Conservation (phyloP, 768 basidiomycete genomes). For the Mycena amicta region DNA sequence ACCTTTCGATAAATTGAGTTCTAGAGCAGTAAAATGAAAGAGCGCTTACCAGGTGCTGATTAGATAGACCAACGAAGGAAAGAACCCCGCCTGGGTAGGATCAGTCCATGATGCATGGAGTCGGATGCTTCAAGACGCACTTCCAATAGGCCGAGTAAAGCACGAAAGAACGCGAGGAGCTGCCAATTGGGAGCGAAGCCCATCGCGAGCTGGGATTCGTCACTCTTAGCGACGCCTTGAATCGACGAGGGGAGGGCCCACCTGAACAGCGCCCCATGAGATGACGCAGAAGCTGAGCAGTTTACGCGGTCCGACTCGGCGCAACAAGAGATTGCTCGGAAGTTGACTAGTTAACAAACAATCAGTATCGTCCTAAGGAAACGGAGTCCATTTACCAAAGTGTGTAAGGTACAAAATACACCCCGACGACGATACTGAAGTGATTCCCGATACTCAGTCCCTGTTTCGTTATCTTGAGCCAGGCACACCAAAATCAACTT, state of each 20-base stretch:
- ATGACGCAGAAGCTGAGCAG: slow-evolving; percentile 45
- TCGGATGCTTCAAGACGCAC: no score
- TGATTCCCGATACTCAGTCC: slow-evolving; percentile 40
- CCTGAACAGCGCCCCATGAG: slow-evolving; percentile 43
- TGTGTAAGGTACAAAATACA: slow-evolving; percentile 53
- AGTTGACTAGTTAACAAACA: slow-evolving; percentile 35
- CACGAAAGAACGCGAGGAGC: slow-evolving; percentile 40
- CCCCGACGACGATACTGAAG: slow-evolving; percentile 47
- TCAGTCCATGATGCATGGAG: no score
- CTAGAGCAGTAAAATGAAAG: background rate
- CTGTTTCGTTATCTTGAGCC: no score
- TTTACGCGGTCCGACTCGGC: slow-evolving; percentile 44
- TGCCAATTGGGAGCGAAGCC: slow-evolving; percentile 49
- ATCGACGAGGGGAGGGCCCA: no score
- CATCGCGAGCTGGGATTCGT: slow-evolving; percentile 46
- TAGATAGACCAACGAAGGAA: slow-evolving; percentile 51
- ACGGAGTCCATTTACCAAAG: slow-evolving; percentile 37
- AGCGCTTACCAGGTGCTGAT: slow-evolving; percentile 49
- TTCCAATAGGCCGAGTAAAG: slow-evolving; percentile 46
- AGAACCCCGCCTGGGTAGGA: slow-evolving; percentile 47
- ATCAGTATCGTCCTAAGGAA: background rate
- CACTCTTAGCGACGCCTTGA: background rate
- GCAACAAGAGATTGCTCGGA: slow-evolving; percentile 47
- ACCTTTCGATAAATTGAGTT: slow-evolving; percentile 35
- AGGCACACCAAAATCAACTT: background rate